A percentile compares a stretch with the other conserved stretches of the same genome.
Conservation (phyloP, 2,329 filamentous ascomycete species). For the Apiospora marii region DNA sequence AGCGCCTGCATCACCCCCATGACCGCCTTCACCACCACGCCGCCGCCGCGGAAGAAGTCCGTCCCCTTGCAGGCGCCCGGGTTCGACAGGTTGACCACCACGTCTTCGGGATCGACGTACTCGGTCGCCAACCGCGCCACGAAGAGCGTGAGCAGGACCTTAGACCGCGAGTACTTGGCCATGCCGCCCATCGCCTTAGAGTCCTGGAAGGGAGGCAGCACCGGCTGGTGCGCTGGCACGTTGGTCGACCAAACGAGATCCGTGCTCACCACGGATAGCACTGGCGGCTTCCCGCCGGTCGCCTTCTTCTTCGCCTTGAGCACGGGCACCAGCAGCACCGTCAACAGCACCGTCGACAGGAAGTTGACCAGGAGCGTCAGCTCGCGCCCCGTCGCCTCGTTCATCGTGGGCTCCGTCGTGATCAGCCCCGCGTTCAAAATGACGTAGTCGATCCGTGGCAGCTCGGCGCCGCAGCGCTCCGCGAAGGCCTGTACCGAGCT, state of each 20-base stretch:
- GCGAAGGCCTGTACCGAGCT: constrained; percentile 46
- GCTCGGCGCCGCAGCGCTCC: constrained; percentile 34
- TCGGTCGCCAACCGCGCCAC: constrained; percentile 22
- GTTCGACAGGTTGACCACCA: constrained; percentile 26
- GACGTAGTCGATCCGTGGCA: constrained; percentile 34
- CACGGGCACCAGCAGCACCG: constrained; percentile 31
- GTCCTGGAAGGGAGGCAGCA: constrained; percentile 14
- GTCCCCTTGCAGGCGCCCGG: constrained; percentile 23
- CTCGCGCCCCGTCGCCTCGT: constrained; percentile 29
- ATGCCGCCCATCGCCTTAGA: not conserved
- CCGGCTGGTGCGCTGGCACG: not conserved
- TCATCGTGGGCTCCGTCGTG: no score
- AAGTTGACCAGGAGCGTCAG: constrained; percentile 34
- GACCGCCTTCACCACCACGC: not conserved
- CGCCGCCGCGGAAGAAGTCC: constrained; percentile 14
- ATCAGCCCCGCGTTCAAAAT: constrained; percentile 40
- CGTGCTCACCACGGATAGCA: constrained; percentile 30
- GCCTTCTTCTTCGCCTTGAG: constrained; percentile 25
- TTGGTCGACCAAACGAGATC: constrained; percentile 25
- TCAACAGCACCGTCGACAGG: constrained; percentile 31
- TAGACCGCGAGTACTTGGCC: constrained; percentile 19
- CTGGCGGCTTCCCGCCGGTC: constrained; percentile 17
- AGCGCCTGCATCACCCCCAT: constrained; percentile 5
- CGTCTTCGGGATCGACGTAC: constrained; percentile 19
- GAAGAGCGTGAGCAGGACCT: constrained; percentile 16